These are phyloP conservation scores for Claviceps africana DNA, from an alignment of 2,329 filamentous ascomycete genomes.

Conservation along the genomic window DNA sequence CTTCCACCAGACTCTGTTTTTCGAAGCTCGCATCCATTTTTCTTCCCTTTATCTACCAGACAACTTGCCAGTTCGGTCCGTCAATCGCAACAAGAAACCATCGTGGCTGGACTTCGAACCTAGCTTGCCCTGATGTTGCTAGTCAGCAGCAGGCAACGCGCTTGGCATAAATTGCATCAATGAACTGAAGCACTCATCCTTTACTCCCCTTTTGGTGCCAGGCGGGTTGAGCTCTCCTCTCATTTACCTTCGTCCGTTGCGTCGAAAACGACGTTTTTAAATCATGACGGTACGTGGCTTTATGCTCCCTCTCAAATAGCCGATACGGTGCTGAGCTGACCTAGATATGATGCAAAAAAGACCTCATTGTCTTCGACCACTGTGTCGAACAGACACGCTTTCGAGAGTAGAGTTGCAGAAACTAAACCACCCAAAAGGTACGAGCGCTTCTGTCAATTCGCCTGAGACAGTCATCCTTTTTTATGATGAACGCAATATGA, in stretches of 20 bases:
- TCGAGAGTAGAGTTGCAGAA: slow-evolving; percentile 70
- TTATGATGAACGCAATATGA: slow-evolving; percentile 76
- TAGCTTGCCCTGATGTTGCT: not conserved
- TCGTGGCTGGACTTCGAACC: not conserved
- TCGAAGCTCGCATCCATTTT: not conserved
- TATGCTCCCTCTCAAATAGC: no score
- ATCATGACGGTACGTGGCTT: slow-evolving; percentile 1
- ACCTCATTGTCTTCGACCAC: slow-evolving; percentile 15
- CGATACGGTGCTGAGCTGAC: not conserved
- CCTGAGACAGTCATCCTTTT: slow-evolving; percentile 8
- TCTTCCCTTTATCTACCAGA: not conserved
- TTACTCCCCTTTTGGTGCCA: not conserved
- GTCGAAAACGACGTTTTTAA: not conserved
- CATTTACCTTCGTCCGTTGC: not conserved
- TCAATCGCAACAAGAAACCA: not conserved
- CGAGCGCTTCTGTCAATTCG: slow-evolving; percentile 20
- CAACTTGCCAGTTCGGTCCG: not conserved
- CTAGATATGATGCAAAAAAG: not conserved
- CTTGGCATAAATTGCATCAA: not conserved
- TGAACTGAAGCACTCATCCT: not conserved
- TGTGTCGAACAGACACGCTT: slow-evolving; percentile 56
- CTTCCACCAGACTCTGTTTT: not conserved
- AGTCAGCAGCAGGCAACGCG: not conserved
- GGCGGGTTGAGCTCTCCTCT: not conserved
- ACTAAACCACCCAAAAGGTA: slow-evolving; percentile 85